Base-by-base conservation (phyloP, 345 rosid genomes). In the Tarenaya hassleriana region DNA sequence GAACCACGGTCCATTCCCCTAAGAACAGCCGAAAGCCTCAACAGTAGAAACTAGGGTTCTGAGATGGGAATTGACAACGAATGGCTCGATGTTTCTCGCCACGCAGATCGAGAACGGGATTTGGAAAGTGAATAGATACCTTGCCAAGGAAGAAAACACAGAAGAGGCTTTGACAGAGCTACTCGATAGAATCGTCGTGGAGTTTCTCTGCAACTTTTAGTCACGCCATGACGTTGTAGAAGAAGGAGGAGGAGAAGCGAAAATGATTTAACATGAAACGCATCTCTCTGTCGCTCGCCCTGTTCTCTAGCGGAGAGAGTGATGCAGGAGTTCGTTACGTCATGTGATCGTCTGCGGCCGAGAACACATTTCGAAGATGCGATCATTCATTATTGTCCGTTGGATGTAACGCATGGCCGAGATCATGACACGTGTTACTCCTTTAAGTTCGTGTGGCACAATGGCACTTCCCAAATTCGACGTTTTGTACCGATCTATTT, bases 81-180 rank as follows among this genome's bases (percentile, higher is more conserved):
- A 47, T 32, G 49, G 31, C 32, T 24, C 29, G 5, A 24, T 24
- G 29, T 24, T 24, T 24, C 29, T 24, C 29, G 29, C 5, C 29
- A 24, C 5, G 29, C 15, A 31, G 31, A 41, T 15, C 17, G 5
- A 18, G 16, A 10, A 41, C n/a, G 40, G n/a, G 31, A 32, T 10
- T 48, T 15, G 16, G 34, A 13, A 20, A 56, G 42, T 24, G 6
- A 9, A 50, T 42, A 20, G 37, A 40, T 58, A 64, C 69, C 69
- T 64, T 51, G 53, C 37, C 32, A 10, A 57, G 29, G 53, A 64
- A 49, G 62, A 34, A 48, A 64, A n/a, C 10, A 45, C 34, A 10
- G 37, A 18, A 2, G 32, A 43, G n/a, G n/a, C 24, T 31, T 7
- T 29, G 14, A 12, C n/a, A 16, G 32, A 16, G 35, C 32, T 34